Base-by-base conservation (phyloP, 345 rosid genomes). In the Pistacia vera region DNA sequence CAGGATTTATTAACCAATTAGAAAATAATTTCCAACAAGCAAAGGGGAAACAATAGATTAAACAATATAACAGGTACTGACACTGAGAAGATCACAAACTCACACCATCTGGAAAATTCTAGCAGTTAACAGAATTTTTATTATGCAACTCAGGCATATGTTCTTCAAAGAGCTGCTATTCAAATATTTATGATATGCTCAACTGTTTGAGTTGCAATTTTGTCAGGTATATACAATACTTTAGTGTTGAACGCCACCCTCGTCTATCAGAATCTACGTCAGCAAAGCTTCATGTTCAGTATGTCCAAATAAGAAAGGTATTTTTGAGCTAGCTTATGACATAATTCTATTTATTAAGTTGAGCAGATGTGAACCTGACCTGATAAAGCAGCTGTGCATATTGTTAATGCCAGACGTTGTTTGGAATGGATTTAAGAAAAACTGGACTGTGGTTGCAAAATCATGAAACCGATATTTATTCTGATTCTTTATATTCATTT, bases 291-390 rank as follows among this genome's bases (percentile, higher is more conserved):
- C 93, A 91, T 86, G 87, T 86, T 82, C 87, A 86, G 76, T 93
- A 95, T 80, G 93, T 95, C 80, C 89, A 82, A 76, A 92, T 93
- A 82, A 87, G 97, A 90, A 90, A 90, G 97, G 97, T 95, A 86
- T 28, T 13, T 97, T 25, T 30, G 22, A 20, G 14, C 54, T 14
- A 10, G 11, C 62, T 75, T 1, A 2, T 60, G n/a, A 16, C 63
- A 44, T 62, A 69, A 61, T 11, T 17, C 8, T 4, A 8, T 64
- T 25, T 22, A 41, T 54, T 63, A 66, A 49, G 11, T 51, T 28
- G 5, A 13, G 71, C 35, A 17, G 38, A 16, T 58, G n/a, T 25
- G 25, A 25, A 25, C 25, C 25, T 25, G 25, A 25, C 25, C 25
- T 25, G 25, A 25, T 25, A 25, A 25, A 25, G 25, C 25, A 25